phyloP scores from a whole-genome alignment of 306 rosid genomes.

The Ormosia emarginata region DNA sequence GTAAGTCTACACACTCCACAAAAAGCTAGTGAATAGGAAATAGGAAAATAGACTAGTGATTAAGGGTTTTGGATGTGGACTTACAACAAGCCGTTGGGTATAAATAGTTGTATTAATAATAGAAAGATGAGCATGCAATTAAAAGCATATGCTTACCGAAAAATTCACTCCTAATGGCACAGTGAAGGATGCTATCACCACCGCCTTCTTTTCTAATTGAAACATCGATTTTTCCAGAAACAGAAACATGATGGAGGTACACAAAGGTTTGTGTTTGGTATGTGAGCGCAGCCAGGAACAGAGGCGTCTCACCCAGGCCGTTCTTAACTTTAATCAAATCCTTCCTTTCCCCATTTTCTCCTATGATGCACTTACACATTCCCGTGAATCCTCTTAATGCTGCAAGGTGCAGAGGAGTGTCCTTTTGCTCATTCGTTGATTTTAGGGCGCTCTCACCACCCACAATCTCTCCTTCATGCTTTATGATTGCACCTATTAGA shows the following conservation, averaged over 20 bases:
- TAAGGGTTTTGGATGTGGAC: too few species aligned
- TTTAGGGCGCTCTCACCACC: background rate
- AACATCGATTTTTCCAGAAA: background rate
- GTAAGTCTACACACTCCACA: too few species aligned
- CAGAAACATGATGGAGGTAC: background rate
- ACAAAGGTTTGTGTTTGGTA: background rate
- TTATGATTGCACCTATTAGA: background rate
- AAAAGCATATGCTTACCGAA: background rate
- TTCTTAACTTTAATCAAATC: background rate
- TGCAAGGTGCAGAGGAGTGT: constrained; percentile 53
- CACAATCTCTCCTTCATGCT: fast-evolving
- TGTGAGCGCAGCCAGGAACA: constrained; percentile 38
- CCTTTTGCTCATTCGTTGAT: constrained; percentile 2
- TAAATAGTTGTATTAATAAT: too few species aligned
- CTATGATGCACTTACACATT: constrained; percentile 22
- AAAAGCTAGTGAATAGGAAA: too few species aligned
- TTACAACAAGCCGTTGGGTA: too few species aligned
- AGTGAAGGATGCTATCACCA: constrained; percentile 13
- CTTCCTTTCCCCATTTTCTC: background rate
- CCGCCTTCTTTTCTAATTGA: background rate
- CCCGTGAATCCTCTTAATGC: constrained; percentile 34
- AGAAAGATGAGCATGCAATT: too few species aligned
- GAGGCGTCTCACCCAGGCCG: constrained; percentile 27
- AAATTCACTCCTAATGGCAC: constrained; percentile 13
- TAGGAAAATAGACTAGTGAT: too few species aligned